These are phyloP conservation scores for Neurospora sp. DNA, from an alignment of 495 filamentous ascomycete genomes.

Conservation along the genomic window DNA sequence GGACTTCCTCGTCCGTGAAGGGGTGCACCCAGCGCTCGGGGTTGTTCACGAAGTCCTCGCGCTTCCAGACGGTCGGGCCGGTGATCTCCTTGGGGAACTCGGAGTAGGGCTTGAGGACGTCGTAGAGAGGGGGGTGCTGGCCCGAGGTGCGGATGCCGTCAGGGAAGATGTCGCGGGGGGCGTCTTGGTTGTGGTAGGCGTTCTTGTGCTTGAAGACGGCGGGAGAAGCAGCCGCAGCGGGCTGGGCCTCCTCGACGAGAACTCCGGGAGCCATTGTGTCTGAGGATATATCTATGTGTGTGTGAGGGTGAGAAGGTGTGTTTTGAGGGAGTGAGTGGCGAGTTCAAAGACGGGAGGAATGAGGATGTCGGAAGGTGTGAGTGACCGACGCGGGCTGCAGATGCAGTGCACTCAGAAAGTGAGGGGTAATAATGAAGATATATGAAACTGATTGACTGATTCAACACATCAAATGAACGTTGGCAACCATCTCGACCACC, in stretches of 20 bases:
- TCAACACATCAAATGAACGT: background rate
- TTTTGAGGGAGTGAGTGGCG: background rate
- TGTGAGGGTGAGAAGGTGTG: background rate
- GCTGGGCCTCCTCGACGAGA: constrained; percentile 19
- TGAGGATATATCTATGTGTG: background rate
- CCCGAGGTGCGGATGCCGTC: constrained; percentile 59
- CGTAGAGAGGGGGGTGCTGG: constrained; percentile 66
- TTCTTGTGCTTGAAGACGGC: background rate
- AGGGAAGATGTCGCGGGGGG: constrained; percentile 29
- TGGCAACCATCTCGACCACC: background rate
- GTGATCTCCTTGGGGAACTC: constrained; percentile 65
- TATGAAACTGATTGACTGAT: background rate
- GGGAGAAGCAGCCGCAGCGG: background rate
- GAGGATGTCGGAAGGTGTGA: background rate
- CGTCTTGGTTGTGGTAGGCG: constrained; percentile 14
- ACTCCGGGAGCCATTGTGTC: constrained; percentile 24
- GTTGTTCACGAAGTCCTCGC: constrained; percentile 59
- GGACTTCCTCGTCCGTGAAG: constrained; percentile 55
- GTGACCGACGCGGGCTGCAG: background rate
- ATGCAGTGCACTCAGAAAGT: background rate
- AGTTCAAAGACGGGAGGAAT: background rate
- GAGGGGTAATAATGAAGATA: background rate
- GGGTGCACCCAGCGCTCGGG: constrained; percentile 70
- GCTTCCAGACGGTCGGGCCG: constrained; percentile 70
- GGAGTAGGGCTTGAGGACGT: constrained; percentile 54